Conservation (phyloP, 768 basidiomycete genomes). For the Boletus bicolor region DNA sequence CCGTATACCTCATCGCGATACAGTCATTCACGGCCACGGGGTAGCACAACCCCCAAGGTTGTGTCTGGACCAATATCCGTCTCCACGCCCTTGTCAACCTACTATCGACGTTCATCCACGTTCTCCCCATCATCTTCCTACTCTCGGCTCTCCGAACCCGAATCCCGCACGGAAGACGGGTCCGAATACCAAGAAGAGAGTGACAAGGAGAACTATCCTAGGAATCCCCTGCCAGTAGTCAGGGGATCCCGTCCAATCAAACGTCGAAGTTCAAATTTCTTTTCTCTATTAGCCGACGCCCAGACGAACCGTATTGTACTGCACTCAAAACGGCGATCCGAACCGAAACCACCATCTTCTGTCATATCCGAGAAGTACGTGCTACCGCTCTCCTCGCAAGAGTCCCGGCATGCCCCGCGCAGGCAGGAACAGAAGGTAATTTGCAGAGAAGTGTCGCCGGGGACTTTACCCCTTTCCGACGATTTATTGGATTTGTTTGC, state of each 20-base stretch:
- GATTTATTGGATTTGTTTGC: constrained; percentile 52
- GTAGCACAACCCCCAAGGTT: neutral
- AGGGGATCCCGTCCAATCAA: constrained; percentile 10
- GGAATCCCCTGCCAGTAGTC: constrained; percentile 4
- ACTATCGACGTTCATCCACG: neutral
- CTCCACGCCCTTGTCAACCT: neutral
- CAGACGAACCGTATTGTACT: constrained; percentile 35
- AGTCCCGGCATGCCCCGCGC: neutral
- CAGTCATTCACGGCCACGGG: neutral
- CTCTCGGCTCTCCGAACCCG: constrained; percentile 8
- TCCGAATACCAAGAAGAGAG: constrained; percentile 22
- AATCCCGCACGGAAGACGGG: constrained; percentile 18
- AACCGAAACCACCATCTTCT: constrained; percentile 1
- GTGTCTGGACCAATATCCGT: neutral
- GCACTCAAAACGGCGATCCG: constrained; percentile 22
- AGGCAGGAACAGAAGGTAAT: constrained; percentile 9
- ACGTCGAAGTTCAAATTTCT: constrained; percentile 32
- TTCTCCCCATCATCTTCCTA: constrained; percentile 11
- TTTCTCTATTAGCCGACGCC: constrained; percentile 41
- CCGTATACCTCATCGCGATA: neutral
- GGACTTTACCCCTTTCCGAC: constrained; percentile 36
- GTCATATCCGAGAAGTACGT: constrained; percentile 18
- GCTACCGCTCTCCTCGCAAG: constrained; percentile 6
- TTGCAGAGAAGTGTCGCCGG: neutral
- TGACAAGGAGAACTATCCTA: constrained; percentile 21